phyloP scores from a whole-genome alignment of 1,284 basidiomycete species.

The Ceratobasidium sp. region DNA sequence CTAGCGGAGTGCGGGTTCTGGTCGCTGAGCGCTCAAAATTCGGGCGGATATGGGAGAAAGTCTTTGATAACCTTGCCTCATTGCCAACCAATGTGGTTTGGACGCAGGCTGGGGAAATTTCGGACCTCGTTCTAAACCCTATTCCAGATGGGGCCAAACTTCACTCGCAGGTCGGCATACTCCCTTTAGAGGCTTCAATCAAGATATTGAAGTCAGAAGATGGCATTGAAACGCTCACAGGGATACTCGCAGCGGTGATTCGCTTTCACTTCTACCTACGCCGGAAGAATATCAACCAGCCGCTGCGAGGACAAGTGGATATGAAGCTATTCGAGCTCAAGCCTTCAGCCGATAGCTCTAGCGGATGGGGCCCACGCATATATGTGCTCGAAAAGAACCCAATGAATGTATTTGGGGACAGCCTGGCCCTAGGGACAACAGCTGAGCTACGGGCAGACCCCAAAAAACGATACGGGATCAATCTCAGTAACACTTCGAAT shows the following conservation, averaged over 20 bases:
- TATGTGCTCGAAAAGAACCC: neutral
- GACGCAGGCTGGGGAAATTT: conserved; percentile 1
- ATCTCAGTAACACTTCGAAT: conserved; percentile 15
- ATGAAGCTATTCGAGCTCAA: conserved; percentile 6
- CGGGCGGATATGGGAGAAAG: neutral
- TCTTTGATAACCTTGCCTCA: neutral
- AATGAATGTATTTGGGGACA: conserved; percentile 13
- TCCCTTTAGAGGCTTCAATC: too few species aligned
- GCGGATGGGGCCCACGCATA: neutral
- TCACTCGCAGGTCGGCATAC: neutral
- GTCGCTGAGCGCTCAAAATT: neutral
- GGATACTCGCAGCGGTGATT: neutral
- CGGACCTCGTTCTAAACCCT: conserved; percentile 13
- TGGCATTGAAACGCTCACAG: neutral
- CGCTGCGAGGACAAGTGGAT: neutral
- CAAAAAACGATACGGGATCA: conserved; percentile 7
- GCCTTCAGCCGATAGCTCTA: neutral
- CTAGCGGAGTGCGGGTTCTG: neutral
- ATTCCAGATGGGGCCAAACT: neutral
- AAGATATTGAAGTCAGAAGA: neutral
- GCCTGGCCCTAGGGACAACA: neutral
- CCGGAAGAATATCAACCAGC: neutral
- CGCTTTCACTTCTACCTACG: conserved; percentile 17
- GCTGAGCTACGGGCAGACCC: neutral
- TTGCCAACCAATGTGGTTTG: conserved; percentile 7